Percentiles rank a stretch among this genome's conserved stretches.
These are phyloP conservation scores for Marasmius oreades DNA, from an alignment of 1,284 basidiomycete genomes.

Conservation along the genomic window DNA sequence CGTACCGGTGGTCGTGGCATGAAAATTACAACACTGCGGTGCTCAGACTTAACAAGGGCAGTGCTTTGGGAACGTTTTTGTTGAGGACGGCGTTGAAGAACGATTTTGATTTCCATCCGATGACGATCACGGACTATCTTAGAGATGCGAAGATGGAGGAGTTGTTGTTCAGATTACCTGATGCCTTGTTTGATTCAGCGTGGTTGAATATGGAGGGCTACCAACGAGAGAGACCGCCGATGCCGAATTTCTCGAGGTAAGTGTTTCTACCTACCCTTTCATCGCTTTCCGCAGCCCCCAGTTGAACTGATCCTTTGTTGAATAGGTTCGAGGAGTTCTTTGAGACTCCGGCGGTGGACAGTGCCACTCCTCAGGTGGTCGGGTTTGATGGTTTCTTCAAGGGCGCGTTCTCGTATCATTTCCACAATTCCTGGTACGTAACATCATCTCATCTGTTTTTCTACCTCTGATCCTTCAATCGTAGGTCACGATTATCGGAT, in stretches of 20 bases:
- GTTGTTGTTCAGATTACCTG: constrained; percentile 74
- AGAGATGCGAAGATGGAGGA: constrained; percentile 76
- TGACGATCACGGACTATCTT: constrained; percentile 78
- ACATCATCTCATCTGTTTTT: neutral
- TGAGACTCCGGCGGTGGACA: constrained; percentile 60
- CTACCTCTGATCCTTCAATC: neutral
- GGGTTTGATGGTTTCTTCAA: constrained; percentile 79
- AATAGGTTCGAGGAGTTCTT: constrained; percentile 68
- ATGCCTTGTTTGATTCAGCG: constrained; percentile 84
- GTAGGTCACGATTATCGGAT: constrained; percentile 76
- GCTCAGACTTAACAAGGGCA: constrained; percentile 77
- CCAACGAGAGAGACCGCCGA: constrained; percentile 59
- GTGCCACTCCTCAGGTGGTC: constrained; percentile 63
- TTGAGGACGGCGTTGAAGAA: constrained; percentile 84
- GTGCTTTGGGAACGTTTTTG: constrained; percentile 78
- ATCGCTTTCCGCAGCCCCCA: neutral
- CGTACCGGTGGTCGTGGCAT: constrained; percentile 82
- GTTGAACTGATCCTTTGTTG: constrained; percentile 3
- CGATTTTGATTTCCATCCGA: constrained; percentile 83
- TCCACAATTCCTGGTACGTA: constrained; percentile 71
- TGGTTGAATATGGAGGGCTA: constrained; percentile 85
- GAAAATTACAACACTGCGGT: constrained; percentile 87
- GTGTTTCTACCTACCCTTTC: neutral
- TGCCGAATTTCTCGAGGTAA: constrained; percentile 12
- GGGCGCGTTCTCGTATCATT: constrained; percentile 81